phyloP scores from a whole-genome alignment of 768 basidiomycete species.

The Leccinum barrowsii region DNA sequence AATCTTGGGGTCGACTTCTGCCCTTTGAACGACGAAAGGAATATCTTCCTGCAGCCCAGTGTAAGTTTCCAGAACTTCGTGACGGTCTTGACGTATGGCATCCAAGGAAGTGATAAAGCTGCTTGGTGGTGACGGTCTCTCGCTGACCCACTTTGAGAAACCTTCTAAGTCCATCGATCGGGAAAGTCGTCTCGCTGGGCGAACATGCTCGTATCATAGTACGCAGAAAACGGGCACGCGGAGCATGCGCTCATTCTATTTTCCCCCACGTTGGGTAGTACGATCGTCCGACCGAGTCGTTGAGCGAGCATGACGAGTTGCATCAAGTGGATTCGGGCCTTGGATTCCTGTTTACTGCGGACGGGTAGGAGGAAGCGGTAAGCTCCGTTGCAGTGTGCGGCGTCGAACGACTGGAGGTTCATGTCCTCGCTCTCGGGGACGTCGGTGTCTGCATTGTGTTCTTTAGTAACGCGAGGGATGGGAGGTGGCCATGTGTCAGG shows the following conservation, averaged over 20 bases:
- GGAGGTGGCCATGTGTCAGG: constrained; percentile 30
- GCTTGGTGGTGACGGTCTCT: constrained; percentile 21
- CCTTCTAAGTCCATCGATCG: constrained; percentile 32
- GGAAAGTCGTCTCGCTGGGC: neutral
- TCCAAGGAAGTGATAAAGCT: constrained; percentile 39
- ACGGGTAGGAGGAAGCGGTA: constrained; percentile 40
- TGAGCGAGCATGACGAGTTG: too few relatives aligned
- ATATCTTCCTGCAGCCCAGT: neutral
- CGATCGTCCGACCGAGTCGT: too few relatives aligned
- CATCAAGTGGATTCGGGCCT: too few relatives aligned
- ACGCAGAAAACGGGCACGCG: too few relatives aligned
- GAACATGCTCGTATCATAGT: neutral
- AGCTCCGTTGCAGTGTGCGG: constrained; percentile 20
- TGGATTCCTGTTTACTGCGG: too few relatives aligned
- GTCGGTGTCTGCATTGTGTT: constrained; percentile 1
- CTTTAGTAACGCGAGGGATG: constrained; percentile 33
- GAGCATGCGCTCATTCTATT: too few relatives aligned
- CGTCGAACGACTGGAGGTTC: constrained; percentile 15
- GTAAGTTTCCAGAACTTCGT: neutral
- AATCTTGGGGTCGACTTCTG: constrained; percentile 11
- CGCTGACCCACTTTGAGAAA: constrained; percentile 39
- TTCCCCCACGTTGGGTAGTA: too few relatives aligned
- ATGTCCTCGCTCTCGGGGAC: neutral
- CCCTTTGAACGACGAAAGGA: constrained; percentile 2
- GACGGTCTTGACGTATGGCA: constrained; percentile 22